Conservation (phyloP, 371 early-diverging fungal genomes). For the Haplosporangium sp. region DNA sequence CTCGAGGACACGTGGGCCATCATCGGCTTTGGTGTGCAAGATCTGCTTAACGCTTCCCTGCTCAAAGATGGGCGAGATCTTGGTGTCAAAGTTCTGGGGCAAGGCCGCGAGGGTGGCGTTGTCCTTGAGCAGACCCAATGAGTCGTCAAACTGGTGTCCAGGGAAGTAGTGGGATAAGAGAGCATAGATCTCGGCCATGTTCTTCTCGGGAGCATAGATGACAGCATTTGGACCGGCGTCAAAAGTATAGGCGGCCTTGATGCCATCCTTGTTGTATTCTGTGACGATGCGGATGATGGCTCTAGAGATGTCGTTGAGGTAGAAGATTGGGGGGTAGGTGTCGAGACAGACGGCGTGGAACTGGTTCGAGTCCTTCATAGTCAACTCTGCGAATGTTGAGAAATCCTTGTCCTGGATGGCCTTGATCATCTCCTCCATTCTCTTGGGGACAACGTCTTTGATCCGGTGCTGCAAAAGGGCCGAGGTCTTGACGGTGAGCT, state of each 20-base stretch:
- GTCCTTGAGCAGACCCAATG: slow-evolving; percentile 61
- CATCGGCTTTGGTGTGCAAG: slow-evolving; percentile 91
- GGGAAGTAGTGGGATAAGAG: slow-evolving; percentile 91
- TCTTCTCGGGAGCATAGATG: slow-evolving; percentile 85
- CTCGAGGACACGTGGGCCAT: slow-evolving; percentile 88
- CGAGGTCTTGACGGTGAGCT: slow-evolving; percentile 93
- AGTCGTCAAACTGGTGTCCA: slow-evolving; percentile 72
- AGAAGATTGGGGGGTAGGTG: slow-evolving; percentile 95
- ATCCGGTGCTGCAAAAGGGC: slow-evolving; percentile 88
- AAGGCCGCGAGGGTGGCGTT: slow-evolving; percentile 57
- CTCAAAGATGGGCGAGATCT: slow-evolving; percentile 72
- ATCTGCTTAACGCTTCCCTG: slow-evolving; percentile 85
- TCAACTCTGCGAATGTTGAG: slow-evolving; percentile 89
- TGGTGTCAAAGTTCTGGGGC: slow-evolving; percentile 60
- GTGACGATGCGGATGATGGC: slow-evolving; percentile 88
- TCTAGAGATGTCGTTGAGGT: slow-evolving; percentile 94
- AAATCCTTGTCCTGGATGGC: slow-evolving; percentile 93
- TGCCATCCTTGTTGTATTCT: slow-evolving; percentile 85
- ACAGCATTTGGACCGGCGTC: slow-evolving; percentile 99
- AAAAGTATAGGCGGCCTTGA: slow-evolving; percentile 87
- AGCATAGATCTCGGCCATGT: slow-evolving; percentile 86
- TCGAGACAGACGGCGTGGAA: slow-evolving; percentile 97
- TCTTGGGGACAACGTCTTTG: slow-evolving; percentile 82
- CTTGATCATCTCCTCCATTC: slow-evolving; percentile 86
- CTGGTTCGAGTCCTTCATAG: slow-evolving; percentile 98